Base-by-base conservation (phyloP, 495 filamentous ascomycete genomes). In the Umbilicaria muhlenbergii region DNA sequence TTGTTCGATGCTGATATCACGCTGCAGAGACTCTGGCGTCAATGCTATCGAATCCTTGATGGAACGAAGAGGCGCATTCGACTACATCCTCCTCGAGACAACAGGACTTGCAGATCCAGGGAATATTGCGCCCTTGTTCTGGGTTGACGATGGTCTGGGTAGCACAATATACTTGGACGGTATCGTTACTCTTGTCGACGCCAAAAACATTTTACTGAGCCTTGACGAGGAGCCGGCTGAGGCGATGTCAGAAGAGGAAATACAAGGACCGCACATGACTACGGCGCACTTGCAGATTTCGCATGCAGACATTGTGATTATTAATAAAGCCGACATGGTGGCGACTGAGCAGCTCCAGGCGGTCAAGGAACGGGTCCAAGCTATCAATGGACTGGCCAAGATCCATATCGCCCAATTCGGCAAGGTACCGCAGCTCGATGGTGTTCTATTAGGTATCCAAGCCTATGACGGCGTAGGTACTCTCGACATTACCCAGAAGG, bases 71-170 rank as follows among this genome's bases (percentile, higher is more conserved):
- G 91, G 91, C 34, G 75, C 78, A 32, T 96, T 98, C 55, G 92
- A 98, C 70, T 96, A 96, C 65, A 94, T 98, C 51, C 77, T 98
- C 1, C 81, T 98, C 18, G 91, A 98, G 62, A 96, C 92, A 1
- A 95, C 88, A 2, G 91, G 91, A 0, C 71, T 98, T 10, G 91
- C 91, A 11, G 91, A 98, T 59, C 91, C 91, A 0, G 91, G 91
- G 5, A 96, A 95, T 51, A 76, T 98, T 36, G 91, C 92, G 2
- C 91, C 92, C 0, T 61, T 96, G 14, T 98, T 98, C 62, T 98
- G 91, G 91, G 77, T 96, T 35, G 91, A 98, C 52, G 87, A 94
- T 39, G 91, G 86, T 11, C 68, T 98, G 21, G 89, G 85, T 2
- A 93, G 86, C 58, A 84, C 78, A 14, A 93, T 98, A 50, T 96